Evolutionary conservation across 1,284 basidiomycete genomes (phyloP), one percentile per base, ranked within the genome.

Genomic region (Sanghuangporus sanghuang): DNA sequence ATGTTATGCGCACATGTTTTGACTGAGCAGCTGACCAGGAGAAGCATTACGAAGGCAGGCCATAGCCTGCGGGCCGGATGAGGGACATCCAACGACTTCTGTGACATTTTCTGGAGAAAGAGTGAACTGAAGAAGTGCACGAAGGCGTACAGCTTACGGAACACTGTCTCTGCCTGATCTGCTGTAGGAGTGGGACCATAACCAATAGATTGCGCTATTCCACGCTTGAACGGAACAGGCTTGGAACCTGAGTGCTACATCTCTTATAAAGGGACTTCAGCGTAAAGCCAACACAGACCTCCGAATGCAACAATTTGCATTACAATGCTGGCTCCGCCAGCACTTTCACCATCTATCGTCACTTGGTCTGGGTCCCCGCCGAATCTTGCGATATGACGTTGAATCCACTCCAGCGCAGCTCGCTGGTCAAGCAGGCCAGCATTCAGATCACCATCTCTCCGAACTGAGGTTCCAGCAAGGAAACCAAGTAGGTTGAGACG

Each of bases 401-500:
- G 76, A 1, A 81, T 72, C 81, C 81, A 83, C 66, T 79, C 75
- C 11, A 82, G 66, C 0, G 75, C 81, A 0, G 77, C 77, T 5
- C 78, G 70, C 66, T 82, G 79, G 64, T 83, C 81, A 12, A 80
- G 72, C 5, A 83, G 71, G 0, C 81, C 81, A 4, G 73, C 72
- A 64, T 82, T 82, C 23, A 77, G 68, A 59, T 75, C 73, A 1
- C 76, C 74, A 57, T 76, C 71, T 21, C 69, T 67, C 40, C 62
- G 61, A 35, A 77, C 70, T 3, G 68, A 77, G 1, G 79, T 77
- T 5, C 75, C 70, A 2, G 80, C 70, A 38, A 84, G 75, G 73
- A 85, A 86, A 27, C 85, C 85, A 60, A 86, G 78, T 1, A 82
- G 74, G 57, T 77, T 77, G 39, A 86, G 77, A 6, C 82, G 79